Percentiles rank a stretch among this genome's conserved stretches.
Conservation (phyloP, 352 stramenopile species). For the Globisporangium spinosum region DNA sequence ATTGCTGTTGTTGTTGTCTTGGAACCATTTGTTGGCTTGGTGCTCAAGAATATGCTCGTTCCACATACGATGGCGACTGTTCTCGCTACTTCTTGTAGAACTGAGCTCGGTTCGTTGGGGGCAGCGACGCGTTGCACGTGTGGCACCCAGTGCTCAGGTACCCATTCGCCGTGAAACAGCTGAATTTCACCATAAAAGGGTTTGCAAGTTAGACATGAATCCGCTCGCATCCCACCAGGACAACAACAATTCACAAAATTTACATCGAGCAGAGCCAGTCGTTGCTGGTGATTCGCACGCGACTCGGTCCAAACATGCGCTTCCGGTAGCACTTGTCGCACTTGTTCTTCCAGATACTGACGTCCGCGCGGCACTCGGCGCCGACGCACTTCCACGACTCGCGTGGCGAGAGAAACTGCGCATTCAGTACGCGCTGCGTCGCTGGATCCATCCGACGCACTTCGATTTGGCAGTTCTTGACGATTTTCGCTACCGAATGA, state of each 20-base stretch:
- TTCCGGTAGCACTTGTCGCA: slow-evolving; percentile 44
- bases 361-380: slow-evolving; percentile 38
- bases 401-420: slow-evolving; percentile 37
- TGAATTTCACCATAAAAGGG: slow-evolving; percentile 13
- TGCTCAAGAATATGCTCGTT: not conserved
- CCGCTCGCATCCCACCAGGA: not conserved
- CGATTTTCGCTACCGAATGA: slow-evolving; percentile 36
- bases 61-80: not conserved
- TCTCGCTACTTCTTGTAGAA: slow-evolving; percentile 17
- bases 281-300: slow-evolving; percentile 34
- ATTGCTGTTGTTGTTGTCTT: too few species aligned
- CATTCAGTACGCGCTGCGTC: slow-evolving; percentile 41
- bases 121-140: slow-evolving; percentile 38
- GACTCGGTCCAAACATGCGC: slow-evolving; percentile 51
- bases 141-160: slow-evolving; percentile 32
- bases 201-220: not conserved
- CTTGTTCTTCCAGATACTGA: slow-evolving; percentile 61
- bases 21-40: not conserved
- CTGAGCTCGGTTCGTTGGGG: slow-evolving; percentile 18
- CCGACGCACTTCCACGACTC: slow-evolving; percentile 55
- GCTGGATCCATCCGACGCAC: slow-evolving; percentile 42
- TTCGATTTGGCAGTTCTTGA: slow-evolving; percentile 54
- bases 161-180: slow-evolving; percentile 53
- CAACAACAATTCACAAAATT: slow-evolving; percentile 10
- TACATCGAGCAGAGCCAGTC: slow-evolving; percentile 77